Evolutionary conservation across 139 green algal genomes (phyloP), one percentile per base, ranked within the genome.

Genomic region (Auxenochlorella pyrenoidosa): DNA sequence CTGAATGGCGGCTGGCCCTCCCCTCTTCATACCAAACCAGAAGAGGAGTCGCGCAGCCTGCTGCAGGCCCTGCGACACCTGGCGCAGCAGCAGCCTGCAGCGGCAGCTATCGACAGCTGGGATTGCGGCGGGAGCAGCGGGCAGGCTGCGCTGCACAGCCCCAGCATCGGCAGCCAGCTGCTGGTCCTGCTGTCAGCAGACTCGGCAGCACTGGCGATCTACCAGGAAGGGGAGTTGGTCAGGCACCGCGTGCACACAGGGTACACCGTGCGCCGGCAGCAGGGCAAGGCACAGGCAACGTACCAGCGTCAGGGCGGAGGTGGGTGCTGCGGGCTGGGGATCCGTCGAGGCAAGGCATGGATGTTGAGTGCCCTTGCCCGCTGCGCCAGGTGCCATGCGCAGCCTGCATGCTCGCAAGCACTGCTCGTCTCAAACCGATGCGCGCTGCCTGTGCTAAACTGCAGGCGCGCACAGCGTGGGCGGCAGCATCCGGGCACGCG

Each of bases 231-330:
- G 10, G 13, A 36, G n/a, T 54, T 92, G 75, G 24, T 84, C 40
- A 66, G 58, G 54, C 89, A 90, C 85, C 88, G 86, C 54, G 76
- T 86, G 73, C 51, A 88, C 6, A 88, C 75, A 2, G 89, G 89
- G 26, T 90, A 90, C 89, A 92, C 89, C 15, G 85, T 91, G 66
- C 66, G 88, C 12, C n/a, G 36, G 36, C 44, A 83, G 65, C 79
- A 82, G 47, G 89, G 89, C 75, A 79, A 84, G 54, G 81, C 89
- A n/a, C 89, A 92, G 82, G 36, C 82, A 44, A 80, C 75, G 5
- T 90, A 90, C 58, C 38, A 73, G 38, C 43, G 68, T n/a, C 47
- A 59, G 75, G 77, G 85, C 5, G 85, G 85, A 47, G 79, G 36
- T 51, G 58, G 26, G 51, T 63, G 32, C 75, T 63, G 47, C 47